Evolutionary conservation across 208 protist genomes (phyloP).

Genomic region (Leishmania martiniquensis): DNA sequence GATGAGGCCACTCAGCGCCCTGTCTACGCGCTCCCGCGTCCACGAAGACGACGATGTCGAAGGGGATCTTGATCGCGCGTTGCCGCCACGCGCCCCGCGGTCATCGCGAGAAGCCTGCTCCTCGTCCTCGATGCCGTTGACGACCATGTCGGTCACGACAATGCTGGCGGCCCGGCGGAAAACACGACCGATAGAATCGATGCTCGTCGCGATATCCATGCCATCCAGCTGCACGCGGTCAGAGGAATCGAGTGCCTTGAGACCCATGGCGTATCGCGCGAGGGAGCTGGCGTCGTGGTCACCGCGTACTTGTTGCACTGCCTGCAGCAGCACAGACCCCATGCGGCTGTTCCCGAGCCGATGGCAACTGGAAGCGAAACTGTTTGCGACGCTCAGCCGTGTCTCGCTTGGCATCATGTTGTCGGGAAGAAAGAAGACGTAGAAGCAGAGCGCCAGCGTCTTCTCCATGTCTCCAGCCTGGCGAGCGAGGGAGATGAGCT

Average conservation of each 20-base stretch:
- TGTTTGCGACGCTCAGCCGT: conserved; percentile 52
- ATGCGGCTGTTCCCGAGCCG: conserved; percentile 55
- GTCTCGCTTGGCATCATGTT: conserved; percentile 44
- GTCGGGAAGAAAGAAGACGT: conserved; percentile 69
- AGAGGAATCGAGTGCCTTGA: conserved; percentile 25
- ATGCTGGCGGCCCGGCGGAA: conserved; percentile 49
- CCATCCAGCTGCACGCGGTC: conserved; percentile 40
- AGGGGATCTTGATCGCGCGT: background rate
- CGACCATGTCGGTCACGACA: conserved; percentile 42
- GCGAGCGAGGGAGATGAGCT: conserved; percentile 54
- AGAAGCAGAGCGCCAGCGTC: conserved; percentile 63
- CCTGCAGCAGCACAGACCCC: conserved; percentile 53
- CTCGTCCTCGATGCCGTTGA: conserved; percentile 32
- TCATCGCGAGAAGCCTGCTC: background rate
- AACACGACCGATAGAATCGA: conserved; percentile 31
- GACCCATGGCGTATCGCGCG: conserved; percentile 40
- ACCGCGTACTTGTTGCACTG: conserved; percentile 49
- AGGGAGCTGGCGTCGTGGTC: conserved; percentile 44
- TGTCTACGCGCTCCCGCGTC: conserved; percentile 16
- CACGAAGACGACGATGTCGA: conserved; percentile 13
- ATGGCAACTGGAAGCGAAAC: conserved; percentile 67
- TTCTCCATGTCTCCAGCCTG: conserved; percentile 45
- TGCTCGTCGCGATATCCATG: conserved; percentile 34
- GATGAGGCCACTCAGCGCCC: conserved; percentile 64
- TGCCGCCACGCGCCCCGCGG: background rate